Percentiles rank a stretch among this genome's conserved stretches.
Conservation (phyloP, 2,329 filamentous ascomycete genomes). For the Kalmusia sp. region DNA sequence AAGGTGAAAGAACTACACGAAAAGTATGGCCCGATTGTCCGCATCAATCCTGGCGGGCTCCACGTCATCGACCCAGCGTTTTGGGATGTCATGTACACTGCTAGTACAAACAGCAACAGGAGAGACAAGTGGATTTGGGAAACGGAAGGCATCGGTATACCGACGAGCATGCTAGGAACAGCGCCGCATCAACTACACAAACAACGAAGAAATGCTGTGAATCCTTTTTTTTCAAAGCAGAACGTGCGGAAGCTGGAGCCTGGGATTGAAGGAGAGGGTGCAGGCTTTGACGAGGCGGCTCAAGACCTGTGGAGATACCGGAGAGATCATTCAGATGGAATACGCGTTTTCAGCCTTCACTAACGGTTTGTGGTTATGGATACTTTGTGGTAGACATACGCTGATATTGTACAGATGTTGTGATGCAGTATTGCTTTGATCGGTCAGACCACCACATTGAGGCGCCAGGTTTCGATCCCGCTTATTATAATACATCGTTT, state of each 20-base stretch:
- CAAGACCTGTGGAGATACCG: constrained; percentile 28
- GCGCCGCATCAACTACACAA: constrained; percentile 40
- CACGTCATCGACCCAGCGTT: constrained; percentile 41
- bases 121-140: constrained; percentile 36
- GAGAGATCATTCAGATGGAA: constrained; percentile 28
- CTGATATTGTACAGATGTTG: constrained; percentile 24
- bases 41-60: constrained; percentile 43
- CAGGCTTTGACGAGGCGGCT: constrained; percentile 25
- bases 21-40: constrained; percentile 39
- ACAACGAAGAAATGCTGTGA: constrained; percentile 36
- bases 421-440: constrained; percentile 38
- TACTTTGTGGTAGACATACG: neutral
- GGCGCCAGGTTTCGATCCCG: constrained; percentile 15
- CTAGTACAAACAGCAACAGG: constrained; percentile 32
- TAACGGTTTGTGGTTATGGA: constrained; percentile 11
- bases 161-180: constrained; percentile 30
- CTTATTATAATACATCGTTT: constrained; percentile 15
- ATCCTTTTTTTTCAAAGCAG: constrained; percentile 46
- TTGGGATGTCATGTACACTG: constrained; percentile 43
- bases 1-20: constrained; percentile 43
- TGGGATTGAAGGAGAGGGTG: constrained; percentile 22
- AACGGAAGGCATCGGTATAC: constrained; percentile 33
- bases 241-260: constrained; percentile 35
- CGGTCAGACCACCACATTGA: constrained; percentile 15
- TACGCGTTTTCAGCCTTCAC: constrained; percentile 34